These are phyloP conservation scores for Colletotrichum siamense DNA, from an alignment of 2,329 filamentous ascomycete genomes.

Conservation along the genomic window DNA sequence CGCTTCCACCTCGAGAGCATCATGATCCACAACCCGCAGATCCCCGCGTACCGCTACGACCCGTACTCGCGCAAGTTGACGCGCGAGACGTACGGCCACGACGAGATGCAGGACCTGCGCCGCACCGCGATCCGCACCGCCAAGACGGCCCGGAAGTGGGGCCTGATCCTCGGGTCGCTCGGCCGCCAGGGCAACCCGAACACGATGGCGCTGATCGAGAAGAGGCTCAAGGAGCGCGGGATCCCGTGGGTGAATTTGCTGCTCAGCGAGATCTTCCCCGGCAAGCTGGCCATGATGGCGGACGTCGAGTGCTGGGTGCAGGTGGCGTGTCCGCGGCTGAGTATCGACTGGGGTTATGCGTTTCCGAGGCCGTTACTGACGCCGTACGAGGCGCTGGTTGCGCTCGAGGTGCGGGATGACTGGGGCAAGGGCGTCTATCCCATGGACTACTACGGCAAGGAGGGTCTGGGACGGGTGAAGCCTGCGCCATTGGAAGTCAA, in stretches of 20 bases:
- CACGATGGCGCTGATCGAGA: slow-evolving; percentile 87
- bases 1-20: slow-evolving; percentile 96
- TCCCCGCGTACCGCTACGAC: slow-evolving; percentile 95
- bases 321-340: slow-evolving; percentile 93
- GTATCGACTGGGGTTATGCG: slow-evolving; percentile 99
- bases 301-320: slow-evolving; percentile 99
- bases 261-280: slow-evolving; percentile 94
- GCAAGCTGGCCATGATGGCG: slow-evolving; percentile 89
- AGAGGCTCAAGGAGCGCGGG: slow-evolving; percentile 70
- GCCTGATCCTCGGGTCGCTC: slow-evolving; percentile 89
- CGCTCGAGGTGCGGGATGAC: slow-evolving; percentile 79
- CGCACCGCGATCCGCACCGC: slow-evolving; percentile 78
- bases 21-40: slow-evolving; percentile 95
- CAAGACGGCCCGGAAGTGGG: slow-evolving; percentile 84
- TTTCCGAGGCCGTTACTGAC: slow-evolving; percentile 89
- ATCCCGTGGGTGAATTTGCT: slow-evolving; percentile 86
- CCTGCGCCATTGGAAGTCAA: slow-evolving; percentile 33
- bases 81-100: slow-evolving; percentile 88
- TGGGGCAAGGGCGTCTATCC: slow-evolving; percentile 84
- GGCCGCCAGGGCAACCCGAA: slow-evolving; percentile 96
- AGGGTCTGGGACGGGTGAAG: slow-evolving; percentile 85
- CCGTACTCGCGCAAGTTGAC: slow-evolving; percentile 93
- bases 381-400: slow-evolving; percentile 92
- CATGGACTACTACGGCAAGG: slow-evolving; percentile 97
- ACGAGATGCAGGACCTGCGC: slow-evolving; percentile 85